Evolutionary conservation across 2,329 filamentous ascomycete genomes (phyloP).

Genomic region (Fusarium sp.): DNA sequence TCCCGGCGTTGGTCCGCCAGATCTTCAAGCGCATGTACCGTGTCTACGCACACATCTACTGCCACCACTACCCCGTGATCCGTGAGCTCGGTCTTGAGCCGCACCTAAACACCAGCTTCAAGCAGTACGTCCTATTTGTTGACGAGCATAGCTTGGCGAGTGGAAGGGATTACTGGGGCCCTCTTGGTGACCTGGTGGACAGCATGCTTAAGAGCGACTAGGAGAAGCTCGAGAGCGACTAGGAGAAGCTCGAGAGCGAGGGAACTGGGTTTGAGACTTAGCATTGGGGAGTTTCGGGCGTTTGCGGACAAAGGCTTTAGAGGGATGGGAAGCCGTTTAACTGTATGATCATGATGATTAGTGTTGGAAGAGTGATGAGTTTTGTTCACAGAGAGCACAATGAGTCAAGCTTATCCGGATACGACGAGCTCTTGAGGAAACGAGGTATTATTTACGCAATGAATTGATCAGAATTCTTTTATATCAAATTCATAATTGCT

Average conservation of each 20-base stretch:
- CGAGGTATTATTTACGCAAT: neutral
- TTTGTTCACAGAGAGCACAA: constrained; percentile 7
- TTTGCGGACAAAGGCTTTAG: constrained; percentile 25
- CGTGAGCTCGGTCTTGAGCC: constrained; percentile 95
- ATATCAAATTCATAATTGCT: neutral
- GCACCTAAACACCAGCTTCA: constrained; percentile 99
- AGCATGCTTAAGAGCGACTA: constrained; percentile 97
- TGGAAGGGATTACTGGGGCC: constrained; percentile 98
- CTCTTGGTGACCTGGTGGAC: constrained; percentile 93
- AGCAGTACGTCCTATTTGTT: constrained; percentile 99
- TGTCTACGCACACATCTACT: constrained; percentile 99
- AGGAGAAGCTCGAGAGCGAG: constrained; percentile 48
- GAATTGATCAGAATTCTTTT: neutral
- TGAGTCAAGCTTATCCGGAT: neutral
- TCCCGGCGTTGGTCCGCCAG: constrained; percentile 89
- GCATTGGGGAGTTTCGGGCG: constrained; percentile 43
- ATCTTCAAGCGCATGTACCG: constrained; percentile 99
- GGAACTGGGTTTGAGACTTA: constrained; percentile 21
- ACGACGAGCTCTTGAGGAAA: neutral
- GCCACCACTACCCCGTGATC: constrained; percentile 98
- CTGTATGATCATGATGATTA: constrained; percentile 44
- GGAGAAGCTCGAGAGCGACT: constrained; percentile 58
- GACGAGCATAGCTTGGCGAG: constrained; percentile 94
- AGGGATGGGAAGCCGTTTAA: constrained; percentile 32
- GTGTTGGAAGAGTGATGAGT: constrained; percentile 16